These are phyloP conservation scores for Penicillium vulpinum DNA, from an alignment of 2,329 filamentous ascomycete genomes.

Conservation along the genomic window DNA sequence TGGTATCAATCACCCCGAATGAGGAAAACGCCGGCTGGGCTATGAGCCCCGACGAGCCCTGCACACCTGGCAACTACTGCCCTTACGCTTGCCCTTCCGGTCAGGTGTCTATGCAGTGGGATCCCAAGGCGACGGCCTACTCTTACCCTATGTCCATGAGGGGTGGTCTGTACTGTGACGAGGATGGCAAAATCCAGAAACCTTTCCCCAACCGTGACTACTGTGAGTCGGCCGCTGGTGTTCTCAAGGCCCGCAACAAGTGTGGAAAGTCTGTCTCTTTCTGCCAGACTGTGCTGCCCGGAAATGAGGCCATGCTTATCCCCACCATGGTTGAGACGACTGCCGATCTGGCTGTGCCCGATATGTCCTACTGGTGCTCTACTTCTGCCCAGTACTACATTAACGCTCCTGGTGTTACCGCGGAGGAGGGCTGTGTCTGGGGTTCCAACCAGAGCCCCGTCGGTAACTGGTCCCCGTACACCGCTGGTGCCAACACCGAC, in stretches of 20 bases:
- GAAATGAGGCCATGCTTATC: conserved; percentile 80
- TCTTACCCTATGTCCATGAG: conserved; percentile 71
- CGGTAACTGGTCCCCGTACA: conserved; percentile 77
- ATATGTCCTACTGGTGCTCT: conserved; percentile 66
- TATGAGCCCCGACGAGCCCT: conserved; percentile 72
- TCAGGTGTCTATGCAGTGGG: conserved; percentile 77
- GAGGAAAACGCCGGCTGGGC: conserved; percentile 72
- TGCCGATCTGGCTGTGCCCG: conserved; percentile 69
- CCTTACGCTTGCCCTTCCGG: conserved; percentile 75
- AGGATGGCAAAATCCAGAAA: conserved; percentile 65
- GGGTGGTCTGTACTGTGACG: conserved; percentile 72
- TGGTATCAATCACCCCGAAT: conserved; percentile 67
- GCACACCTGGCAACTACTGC: conserved; percentile 67
- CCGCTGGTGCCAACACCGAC: conserved; percentile 73
- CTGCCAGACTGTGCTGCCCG: conserved; percentile 77
- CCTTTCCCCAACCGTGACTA: conserved; percentile 68
- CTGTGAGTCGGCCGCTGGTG: conserved; percentile 68
- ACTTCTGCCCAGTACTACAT: conserved; percentile 79
- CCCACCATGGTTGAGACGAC: conserved; percentile 64
- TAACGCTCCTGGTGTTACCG: conserved; percentile 67
- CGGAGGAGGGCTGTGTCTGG: conserved; percentile 69
- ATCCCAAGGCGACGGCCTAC: conserved; percentile 66
- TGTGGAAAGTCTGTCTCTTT: conserved; percentile 64
- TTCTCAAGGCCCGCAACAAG: conserved; percentile 67
- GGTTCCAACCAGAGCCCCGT: conserved; percentile 61